These are phyloP conservation scores for Nasturtium officinale DNA, from an alignment of 345 rosid genomes.

Conservation along the genomic window DNA sequence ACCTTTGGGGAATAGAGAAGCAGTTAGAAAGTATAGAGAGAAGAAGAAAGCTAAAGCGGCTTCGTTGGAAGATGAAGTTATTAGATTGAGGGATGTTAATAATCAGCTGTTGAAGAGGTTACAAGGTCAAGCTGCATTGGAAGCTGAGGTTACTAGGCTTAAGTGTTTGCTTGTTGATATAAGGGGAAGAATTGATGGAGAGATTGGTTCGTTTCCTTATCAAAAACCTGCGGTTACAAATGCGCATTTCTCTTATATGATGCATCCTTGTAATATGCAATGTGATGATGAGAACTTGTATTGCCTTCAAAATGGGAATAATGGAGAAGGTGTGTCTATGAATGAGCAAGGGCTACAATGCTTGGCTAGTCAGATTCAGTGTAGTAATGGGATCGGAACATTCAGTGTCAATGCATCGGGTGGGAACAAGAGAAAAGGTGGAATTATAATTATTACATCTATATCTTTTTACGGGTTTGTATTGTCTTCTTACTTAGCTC, in stretches of 20 bases:
- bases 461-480: not conserved
- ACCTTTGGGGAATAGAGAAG: slow-evolving; percentile 80
- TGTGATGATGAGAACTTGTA: slow-evolving; percentile 62
- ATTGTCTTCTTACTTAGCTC: not conserved
- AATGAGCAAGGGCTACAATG: slow-evolving; percentile 55
- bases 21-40: slow-evolving; percentile 93
- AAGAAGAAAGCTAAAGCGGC: slow-evolving; percentile 93
- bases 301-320: slow-evolving; percentile 62
- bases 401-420: slow-evolving; percentile 50
- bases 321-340: slow-evolving; percentile 51
- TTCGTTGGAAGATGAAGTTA: slow-evolving; percentile 85
- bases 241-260: slow-evolving; percentile 49
- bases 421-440: slow-evolving; percentile 68
- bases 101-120: slow-evolving; percentile 80
- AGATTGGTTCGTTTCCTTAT: slow-evolving; percentile 90
- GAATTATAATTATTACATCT: slow-evolving; percentile 1
- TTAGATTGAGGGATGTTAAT: slow-evolving; percentile 65
- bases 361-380: slow-evolving; percentile 55
- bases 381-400: slow-evolving; percentile 49
- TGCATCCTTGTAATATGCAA: slow-evolving; percentile 78
- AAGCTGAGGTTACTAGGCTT: slow-evolving; percentile 84
- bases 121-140: slow-evolving; percentile 89
- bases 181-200: slow-evolving; percentile 93
- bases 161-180: slow-evolving; percentile 97
- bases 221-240: slow-evolving; percentile 58